A percentile compares a stretch with the other conserved stretches of the same genome.
These are phyloP conservation scores for Schizonepeta tenuifolia DNA, from an alignment of 257 asterid genomes.

Conservation along the genomic window DNA sequence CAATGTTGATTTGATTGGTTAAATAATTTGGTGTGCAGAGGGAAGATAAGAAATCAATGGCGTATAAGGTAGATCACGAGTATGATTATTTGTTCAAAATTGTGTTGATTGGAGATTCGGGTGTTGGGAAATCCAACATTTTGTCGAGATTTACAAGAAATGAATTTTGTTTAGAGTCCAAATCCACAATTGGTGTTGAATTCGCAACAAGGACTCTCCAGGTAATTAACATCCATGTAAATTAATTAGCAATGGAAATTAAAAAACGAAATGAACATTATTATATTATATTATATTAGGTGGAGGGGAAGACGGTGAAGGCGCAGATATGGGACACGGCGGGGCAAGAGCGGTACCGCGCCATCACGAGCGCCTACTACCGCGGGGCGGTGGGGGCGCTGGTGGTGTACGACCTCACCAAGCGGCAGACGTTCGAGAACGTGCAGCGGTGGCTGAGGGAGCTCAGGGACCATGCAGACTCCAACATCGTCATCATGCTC, in stretches of 20 bases:
- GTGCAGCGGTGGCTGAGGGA: constrained; percentile 52
- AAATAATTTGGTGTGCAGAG: constrained; percentile 28
- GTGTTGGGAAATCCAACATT: constrained; percentile 51
- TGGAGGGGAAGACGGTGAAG: constrained; percentile 54
- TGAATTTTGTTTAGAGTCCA: constrained; percentile 53
- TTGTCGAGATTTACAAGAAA: constrained; percentile 54
- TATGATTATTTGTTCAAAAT: constrained; percentile 56
- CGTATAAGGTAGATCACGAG: constrained; percentile 55
- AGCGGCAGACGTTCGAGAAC: constrained; percentile 47
- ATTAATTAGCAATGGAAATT: too few species aligned
- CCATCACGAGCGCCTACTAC: constrained; percentile 61
- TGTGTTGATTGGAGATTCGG: constrained; percentile 50
- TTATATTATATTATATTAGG: too few species aligned
- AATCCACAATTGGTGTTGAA: constrained; percentile 58
- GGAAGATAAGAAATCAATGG: constrained; percentile 43
- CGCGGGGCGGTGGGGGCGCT: constrained; percentile 57
- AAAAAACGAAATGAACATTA: too few species aligned
- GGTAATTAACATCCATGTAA: constrained; percentile 33
- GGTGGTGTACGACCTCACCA: constrained; percentile 51
- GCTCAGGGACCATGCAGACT: constrained; percentile 47
- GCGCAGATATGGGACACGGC: constrained; percentile 63
- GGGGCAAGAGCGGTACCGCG: constrained; percentile 54
- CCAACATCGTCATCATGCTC: constrained; percentile 54
- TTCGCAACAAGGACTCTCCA: constrained; percentile 55
- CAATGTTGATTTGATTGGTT: neutral